Base-by-base conservation (phyloP, 2,329 filamentous ascomycete genomes). In the Teratosphaeria nubilosa region DNA sequence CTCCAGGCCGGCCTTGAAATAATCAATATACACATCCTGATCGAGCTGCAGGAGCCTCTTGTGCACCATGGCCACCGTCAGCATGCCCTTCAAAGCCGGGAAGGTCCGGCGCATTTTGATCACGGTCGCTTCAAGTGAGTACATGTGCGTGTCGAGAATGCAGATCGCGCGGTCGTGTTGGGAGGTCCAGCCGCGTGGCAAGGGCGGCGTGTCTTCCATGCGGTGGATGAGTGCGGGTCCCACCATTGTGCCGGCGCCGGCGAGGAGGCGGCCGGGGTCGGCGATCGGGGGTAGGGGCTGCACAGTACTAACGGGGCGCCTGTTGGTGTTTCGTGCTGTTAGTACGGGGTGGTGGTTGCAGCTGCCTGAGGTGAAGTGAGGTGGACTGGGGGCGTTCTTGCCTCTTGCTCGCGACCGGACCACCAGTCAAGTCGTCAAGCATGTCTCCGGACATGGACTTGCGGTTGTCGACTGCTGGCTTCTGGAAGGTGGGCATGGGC, bases 111-210 rank as follows among this genome's bases (percentile, higher is more conserved):
- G 65, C 4, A 73, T 55, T 51, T 69, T 68, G 20, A 58, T 53
- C 54, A 72, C 65, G 32, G 70, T 72, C n/a, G 57, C 59, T 3
- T 58, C 32, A n/a, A 65, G 63, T 3, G 63, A 58, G 58, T 68
- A 71, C 56, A 64, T 63, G 34, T 64, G 58, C 10, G 63, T 65
- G 55, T 73, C 71, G 10, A 72, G 66, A 22, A 70, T 61, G 61
- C 71, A 73, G 56, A 73, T 71, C 13, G 66, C 67, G 51, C 64
- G 64, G 59, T 74, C 72, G 55, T 71, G 68, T n/a, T 65, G 56
- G 2, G 56, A 25, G 3, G 45, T 63, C 71, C 72, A 74, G 53
- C 53, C 55, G 9, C 56, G 50, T 9, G 71, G 71, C 1, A 73
- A 59, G 0, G 67, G 64, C 25, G 66, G 68, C 1, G 64, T 65